These are phyloP conservation scores for Tricholoma hemisulphureum DNA, from an alignment of 768 basidiomycete genomes.

Conservation along the genomic window DNA sequence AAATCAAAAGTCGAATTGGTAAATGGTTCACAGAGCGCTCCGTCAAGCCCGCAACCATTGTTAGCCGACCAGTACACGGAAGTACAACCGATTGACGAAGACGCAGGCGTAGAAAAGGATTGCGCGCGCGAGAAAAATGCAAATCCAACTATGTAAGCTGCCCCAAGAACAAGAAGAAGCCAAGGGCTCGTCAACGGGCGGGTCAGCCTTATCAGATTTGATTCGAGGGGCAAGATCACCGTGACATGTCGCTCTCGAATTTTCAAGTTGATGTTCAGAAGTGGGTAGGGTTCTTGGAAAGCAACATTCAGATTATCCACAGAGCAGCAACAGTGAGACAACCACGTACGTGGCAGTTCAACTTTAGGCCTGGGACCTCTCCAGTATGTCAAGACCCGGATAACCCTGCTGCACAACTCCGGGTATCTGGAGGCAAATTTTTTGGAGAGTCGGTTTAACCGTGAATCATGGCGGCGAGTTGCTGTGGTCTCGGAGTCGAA, in stretches of 20 bases:
- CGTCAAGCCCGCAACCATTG: slow-evolving; percentile 73
- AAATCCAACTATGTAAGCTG: slow-evolving; percentile 67
- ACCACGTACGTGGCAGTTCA: slow-evolving; percentile 44
- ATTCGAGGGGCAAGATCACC: slow-evolving; percentile 55
- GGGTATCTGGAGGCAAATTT: slow-evolving; percentile 20
- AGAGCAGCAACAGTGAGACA: background rate
- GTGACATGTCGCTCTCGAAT: slow-evolving; percentile 32
- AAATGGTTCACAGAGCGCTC: slow-evolving; percentile 63
- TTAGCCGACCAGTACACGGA: slow-evolving; percentile 69
- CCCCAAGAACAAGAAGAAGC: slow-evolving; percentile 53
- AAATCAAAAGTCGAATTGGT: slow-evolving; percentile 63
- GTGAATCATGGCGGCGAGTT: slow-evolving; percentile 14
- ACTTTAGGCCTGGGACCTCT: slow-evolving; percentile 63
- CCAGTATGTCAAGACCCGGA: slow-evolving; percentile 35
- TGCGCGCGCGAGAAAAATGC: slow-evolving; percentile 73
- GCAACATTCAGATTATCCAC: background rate
- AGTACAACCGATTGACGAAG: slow-evolving; percentile 65
- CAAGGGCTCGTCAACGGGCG: slow-evolving; percentile 50
- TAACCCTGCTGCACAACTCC: slow-evolving; percentile 14
- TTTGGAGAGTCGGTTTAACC: slow-evolving; percentile 15
- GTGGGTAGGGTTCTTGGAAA: slow-evolving; percentile 50
- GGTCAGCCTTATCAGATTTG: slow-evolving; percentile 49
- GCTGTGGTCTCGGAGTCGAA: slow-evolving; percentile 15
- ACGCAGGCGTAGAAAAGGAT: slow-evolving; percentile 65
- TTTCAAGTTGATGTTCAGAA: slow-evolving; percentile 49